These are phyloP conservation scores for Phytophthora pisi DNA, from an alignment of 352 stramenopile species.

Conservation along the genomic window DNA sequence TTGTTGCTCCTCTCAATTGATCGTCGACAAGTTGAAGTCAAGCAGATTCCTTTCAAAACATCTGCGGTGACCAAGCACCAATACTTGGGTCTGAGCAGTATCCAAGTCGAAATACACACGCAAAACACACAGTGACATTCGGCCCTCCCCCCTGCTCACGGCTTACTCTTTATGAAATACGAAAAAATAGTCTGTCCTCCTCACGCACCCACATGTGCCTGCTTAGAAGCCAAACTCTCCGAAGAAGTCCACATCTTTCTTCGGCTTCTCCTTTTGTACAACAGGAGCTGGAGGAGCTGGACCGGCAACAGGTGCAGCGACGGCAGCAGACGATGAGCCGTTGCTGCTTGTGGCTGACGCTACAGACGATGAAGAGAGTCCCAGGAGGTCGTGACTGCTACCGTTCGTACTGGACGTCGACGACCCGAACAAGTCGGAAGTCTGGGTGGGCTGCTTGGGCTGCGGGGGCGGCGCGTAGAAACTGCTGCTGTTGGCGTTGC, in stretches of 20 bases:
- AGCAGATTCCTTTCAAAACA: slow-evolving; percentile 1
- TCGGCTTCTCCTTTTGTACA: slow-evolving; percentile 41
- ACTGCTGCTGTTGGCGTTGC: slow-evolving; percentile 19
- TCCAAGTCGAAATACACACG: neutral
- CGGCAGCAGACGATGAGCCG: slow-evolving; percentile 23
- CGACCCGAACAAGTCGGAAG: slow-evolving; percentile 55
- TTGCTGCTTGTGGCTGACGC: slow-evolving; percentile 27
- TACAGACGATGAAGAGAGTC: slow-evolving; percentile 28
- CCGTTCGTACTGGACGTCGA: slow-evolving; percentile 42
- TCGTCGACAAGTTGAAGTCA: slow-evolving; percentile 6
- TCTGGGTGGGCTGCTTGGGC: slow-evolving; percentile 37
- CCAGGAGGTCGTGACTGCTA: slow-evolving; percentile 36
- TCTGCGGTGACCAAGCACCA: neutral
- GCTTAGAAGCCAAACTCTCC: slow-evolving; percentile 80
- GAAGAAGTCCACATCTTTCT: slow-evolving; percentile 89
- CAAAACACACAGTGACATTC: slow-evolving; percentile 30
- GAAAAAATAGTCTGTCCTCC: slow-evolving; percentile 4
- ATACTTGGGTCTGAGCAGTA: neutral
- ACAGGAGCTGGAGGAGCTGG: slow-evolving; percentile 40
- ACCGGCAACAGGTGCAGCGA: slow-evolving; percentile 24
- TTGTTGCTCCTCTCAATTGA: neutral
- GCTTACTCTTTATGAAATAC: slow-evolving; percentile 34
- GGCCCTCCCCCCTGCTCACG: slow-evolving; percentile 7
- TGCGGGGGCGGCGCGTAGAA: slow-evolving; percentile 28
- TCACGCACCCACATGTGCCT: neutral